Percentiles rank a stretch among this genome's conserved stretches.
Evolutionary conservation across 2,329 filamentous ascomycete genomes (phyloP).

Genomic region (Amauroascus verrucosus): DNA sequence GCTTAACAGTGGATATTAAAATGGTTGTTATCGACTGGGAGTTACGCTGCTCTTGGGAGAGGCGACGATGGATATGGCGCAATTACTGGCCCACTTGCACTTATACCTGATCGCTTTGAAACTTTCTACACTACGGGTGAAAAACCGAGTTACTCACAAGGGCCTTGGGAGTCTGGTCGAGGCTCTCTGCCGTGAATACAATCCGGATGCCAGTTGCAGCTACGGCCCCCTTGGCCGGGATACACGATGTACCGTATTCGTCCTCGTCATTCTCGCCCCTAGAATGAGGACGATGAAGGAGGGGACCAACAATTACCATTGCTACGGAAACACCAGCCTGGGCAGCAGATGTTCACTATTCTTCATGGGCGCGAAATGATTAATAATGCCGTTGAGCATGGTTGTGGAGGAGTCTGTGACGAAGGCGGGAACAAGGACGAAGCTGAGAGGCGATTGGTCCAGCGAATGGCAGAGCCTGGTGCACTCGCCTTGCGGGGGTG

Average conservation of each 20-base stretch:
- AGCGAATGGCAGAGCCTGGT: not conserved
- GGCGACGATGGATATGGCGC: slow-evolving; percentile 12
- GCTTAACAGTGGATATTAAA: not conserved
- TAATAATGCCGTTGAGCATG: slow-evolving; percentile 13
- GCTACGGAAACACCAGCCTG: not conserved
- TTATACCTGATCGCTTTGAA: slow-evolving; percentile 10
- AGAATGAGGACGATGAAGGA: not conserved
- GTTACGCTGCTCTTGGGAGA: slow-evolving; percentile 10
- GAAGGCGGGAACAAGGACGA: not conserved
- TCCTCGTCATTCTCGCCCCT: not conserved
- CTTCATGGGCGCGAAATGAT: slow-evolving; percentile 11
- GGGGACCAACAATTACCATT: not conserved
- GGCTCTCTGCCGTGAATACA: slow-evolving; percentile 9
- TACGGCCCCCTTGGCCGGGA: not conserved
- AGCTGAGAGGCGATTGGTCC: not conserved
- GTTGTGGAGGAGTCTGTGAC: slow-evolving; percentile 9
- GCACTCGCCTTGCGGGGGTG: not conserved
- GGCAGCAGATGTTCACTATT: slow-evolving; percentile 10
- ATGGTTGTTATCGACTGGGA: slow-evolving; percentile 14
- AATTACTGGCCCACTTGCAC: slow-evolving; percentile 15
- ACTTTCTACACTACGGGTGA: not conserved
- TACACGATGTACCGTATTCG: too few species aligned
- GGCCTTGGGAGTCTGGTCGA: slow-evolving; percentile 1
- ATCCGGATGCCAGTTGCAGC: not conserved
- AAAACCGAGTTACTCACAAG: too few species aligned